These are phyloP conservation scores for Colletotrichum sansevieriae DNA, from an alignment of 2,329 filamentous ascomycete species.

Conservation along the genomic window DNA sequence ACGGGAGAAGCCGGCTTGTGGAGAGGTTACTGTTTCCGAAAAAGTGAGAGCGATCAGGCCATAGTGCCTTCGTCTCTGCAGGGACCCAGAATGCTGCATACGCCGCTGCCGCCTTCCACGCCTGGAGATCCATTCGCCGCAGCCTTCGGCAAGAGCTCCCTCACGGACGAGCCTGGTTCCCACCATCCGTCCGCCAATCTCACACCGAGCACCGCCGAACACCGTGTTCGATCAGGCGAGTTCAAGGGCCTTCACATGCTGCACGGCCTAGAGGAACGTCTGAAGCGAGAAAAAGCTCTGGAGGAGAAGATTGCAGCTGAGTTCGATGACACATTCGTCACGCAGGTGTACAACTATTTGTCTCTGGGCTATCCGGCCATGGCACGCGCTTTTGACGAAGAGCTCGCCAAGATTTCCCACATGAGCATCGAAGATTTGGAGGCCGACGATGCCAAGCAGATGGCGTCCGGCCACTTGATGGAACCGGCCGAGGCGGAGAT, in stretches of 20 bases:
- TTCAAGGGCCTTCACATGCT: constrained; percentile 63
- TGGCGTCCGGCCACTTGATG: constrained; percentile 80
- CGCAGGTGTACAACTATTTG: constrained; percentile 97
- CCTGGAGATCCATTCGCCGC: constrained; percentile 59
- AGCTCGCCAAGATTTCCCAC: constrained; percentile 84
- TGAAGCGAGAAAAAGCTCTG: constrained; percentile 62
- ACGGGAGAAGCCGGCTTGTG: constrained; percentile 77
- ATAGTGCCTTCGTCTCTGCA: constrained; percentile 59
- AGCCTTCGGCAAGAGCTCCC: constrained; percentile 54
- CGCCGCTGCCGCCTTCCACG: constrained; percentile 58
- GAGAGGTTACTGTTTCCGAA: constrained; percentile 76
- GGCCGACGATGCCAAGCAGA: constrained; percentile 73
- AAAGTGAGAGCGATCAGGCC: constrained; percentile 50
- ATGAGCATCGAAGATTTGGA: constrained; percentile 78
- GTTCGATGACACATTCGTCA: constrained; percentile 87
- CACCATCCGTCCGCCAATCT: constrained; percentile 45
- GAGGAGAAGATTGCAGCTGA: constrained; percentile 72
- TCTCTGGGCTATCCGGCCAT: constrained; percentile 91
- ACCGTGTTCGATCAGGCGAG: constrained; percentile 48
- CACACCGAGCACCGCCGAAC: constrained; percentile 45
- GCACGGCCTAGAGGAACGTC: constrained; percentile 64
- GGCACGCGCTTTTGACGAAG: constrained; percentile 85
- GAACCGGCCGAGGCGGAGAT: constrained; percentile 61
- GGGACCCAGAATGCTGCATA: constrained; percentile 63
- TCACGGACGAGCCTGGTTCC: constrained; percentile 57